Conservation (phyloP, 768 basidiomycete species). For the Lyophyllum atratum region DNA sequence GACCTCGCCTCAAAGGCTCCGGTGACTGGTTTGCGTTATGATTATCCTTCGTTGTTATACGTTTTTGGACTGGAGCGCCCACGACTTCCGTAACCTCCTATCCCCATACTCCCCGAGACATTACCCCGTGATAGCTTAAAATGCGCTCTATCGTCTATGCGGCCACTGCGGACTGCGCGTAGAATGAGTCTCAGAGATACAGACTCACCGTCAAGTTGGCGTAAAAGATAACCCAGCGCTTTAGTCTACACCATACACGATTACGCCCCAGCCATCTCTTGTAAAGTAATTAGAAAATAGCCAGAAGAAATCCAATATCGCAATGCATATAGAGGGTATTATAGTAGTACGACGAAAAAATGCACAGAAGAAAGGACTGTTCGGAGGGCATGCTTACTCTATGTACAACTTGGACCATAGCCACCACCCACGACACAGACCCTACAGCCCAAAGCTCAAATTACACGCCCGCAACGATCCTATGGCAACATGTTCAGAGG, state of each 20-base stretch:
- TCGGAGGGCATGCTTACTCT: conserved; percentile 25
- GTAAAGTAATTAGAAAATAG: conserved; percentile 7
- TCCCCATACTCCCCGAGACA: background rate
- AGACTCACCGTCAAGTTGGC: too few relatives aligned
- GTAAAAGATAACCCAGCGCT: background rate
- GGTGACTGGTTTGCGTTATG: background rate
- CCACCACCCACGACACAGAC: background rate
- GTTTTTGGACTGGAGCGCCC: background rate
- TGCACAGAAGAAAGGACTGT: conserved; percentile 22
- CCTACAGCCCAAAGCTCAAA: background rate
- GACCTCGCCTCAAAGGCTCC: background rate
- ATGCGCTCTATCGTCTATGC: background rate
- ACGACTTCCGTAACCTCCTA: background rate
- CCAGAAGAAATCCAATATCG: conserved; percentile 18
- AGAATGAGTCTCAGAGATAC: too few relatives aligned
- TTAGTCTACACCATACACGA: background rate
- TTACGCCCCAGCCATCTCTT: background rate
- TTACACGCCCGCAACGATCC: conserved; percentile 68
- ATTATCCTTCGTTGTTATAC: background rate
- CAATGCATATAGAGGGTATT: conserved; percentile 30
- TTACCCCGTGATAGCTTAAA: background rate
- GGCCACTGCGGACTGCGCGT: background rate
- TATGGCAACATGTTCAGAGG: conserved; percentile 23
- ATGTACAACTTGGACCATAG: conserved; percentile 9
- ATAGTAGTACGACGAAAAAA: conserved; percentile 22